Conservation (phyloP, 768 basidiomycete genomes). For the Mycena haematopus region DNA sequence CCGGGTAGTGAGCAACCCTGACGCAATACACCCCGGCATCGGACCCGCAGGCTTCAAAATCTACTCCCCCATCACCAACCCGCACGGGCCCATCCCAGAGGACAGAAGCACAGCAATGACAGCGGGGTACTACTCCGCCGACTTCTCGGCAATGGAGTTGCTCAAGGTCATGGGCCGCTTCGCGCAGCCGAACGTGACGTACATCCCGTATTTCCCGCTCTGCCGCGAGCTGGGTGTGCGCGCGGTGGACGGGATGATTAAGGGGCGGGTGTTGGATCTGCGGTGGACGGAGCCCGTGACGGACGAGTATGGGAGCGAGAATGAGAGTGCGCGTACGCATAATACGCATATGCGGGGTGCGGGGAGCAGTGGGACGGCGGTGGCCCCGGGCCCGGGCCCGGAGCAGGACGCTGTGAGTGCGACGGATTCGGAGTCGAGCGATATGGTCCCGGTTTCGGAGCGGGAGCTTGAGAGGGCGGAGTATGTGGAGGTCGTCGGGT, state of each 20-base stretch:
- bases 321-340: constrained; percentile 32
- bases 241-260: constrained; percentile 86
- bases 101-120: constrained; percentile 40
- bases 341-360: constrained; percentile 32
- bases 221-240: constrained; percentile 85
- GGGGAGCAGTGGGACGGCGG: constrained; percentile 49
- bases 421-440: constrained; percentile 10
- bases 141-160: constrained; percentile 81
- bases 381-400: constrained; percentile 33
- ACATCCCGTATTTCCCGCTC: constrained; percentile 80
- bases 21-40: constrained; percentile 63
- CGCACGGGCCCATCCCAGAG: constrained; percentile 34
- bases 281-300: constrained; percentile 79
- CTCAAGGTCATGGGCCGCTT: constrained; percentile 84
- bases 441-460: constrained; percentile 44
- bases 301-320: constrained; percentile 52
- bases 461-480: constrained; percentile 58
- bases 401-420: constrained; percentile 40
- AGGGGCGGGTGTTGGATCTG: constrained; percentile 74
- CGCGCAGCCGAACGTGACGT: constrained; percentile 64
- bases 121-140: constrained; percentile 59
- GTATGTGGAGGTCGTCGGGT: constrained; percentile 68
- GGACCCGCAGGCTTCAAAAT: constrained; percentile 69
- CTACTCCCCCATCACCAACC: constrained; percentile 54
- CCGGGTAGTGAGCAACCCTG: constrained; percentile 44